Conservation (phyloP, 2,329 filamentous ascomycete genomes). For the Mycosphaerella sp. region DNA sequence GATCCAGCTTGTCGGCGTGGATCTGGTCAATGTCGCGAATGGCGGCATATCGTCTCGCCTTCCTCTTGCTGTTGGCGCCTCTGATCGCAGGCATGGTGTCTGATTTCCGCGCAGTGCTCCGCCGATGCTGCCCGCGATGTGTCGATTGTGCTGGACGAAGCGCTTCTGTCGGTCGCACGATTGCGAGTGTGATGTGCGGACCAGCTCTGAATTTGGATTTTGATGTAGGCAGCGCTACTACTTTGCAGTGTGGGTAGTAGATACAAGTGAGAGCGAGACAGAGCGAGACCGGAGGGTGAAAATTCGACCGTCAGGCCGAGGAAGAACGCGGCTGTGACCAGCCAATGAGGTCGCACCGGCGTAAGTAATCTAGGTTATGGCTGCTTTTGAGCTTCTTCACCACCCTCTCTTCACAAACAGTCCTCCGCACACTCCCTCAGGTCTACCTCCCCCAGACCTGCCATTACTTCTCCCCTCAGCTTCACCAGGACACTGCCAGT, state of each 20-base stretch:
- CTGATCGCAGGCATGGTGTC: constrained; percentile 46
- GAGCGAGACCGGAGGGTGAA: too few relatives aligned
- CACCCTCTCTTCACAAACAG: constrained; percentile 19
- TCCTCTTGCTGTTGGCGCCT: constrained; percentile 45
- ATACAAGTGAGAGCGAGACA: too few relatives aligned
- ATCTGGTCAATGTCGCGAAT: constrained; percentile 86
- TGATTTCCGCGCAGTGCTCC: constrained; percentile 10
- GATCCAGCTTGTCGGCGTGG: constrained; percentile 69
- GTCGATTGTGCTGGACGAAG: neutral
- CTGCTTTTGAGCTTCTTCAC: constrained; percentile 11
- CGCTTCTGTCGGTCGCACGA: constrained; percentile 2
- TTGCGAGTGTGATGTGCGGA: constrained; percentile 7
- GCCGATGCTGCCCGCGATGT: constrained; percentile 11
- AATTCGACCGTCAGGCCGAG: neutral
- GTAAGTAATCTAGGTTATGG: constrained; percentile 1
- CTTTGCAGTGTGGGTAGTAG: neutral
- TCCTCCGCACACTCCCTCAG: constrained; percentile 13
- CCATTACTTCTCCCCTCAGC: constrained; percentile 15
- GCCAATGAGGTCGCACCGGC: constrained; percentile 5
- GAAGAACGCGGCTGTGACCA: neutral
- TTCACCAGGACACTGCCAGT: constrained; percentile 17
- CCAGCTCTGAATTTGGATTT: constrained; percentile 3
- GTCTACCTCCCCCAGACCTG: constrained; percentile 22
- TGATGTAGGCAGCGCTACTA: neutral
- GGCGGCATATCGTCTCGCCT: constrained; percentile 41